Evolutionary conservation across 108 stramenopile genomes (phyloP), one percentile per base, ranked within the genome.

Genomic region (Nannochloropsis gaditana): DNA sequence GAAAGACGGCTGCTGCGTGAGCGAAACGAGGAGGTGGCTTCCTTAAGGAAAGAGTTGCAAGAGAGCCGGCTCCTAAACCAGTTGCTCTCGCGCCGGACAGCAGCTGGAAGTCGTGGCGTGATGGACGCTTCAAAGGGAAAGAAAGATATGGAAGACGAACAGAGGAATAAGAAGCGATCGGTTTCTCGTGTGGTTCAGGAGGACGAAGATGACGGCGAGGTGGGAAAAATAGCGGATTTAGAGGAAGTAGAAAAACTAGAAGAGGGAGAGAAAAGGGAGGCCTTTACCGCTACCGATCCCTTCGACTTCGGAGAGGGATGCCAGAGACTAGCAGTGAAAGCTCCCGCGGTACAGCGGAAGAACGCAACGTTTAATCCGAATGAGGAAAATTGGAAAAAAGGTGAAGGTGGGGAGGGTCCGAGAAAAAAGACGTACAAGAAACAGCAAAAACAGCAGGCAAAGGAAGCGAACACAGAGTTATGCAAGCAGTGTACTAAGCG

Each of bases 21-120:
- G 59, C 15, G 59, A n/a, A 73, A n/a, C 19, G 59, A 73, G 59
- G 2, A 73, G n/a, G 8, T 73, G 3, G 59, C 19, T 15, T 15
- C 59, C 59, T n/a, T 73, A n/a, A 73, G n/a, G 59, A 73, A 73
- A n/a, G 59, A 73, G 59, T n/a, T 73, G 59, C 59, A 73, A n/a
- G 59, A 73, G 6, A 73, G 59, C 6, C 59, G 59, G 59, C 59
- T 73, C n/a, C n/a, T 73, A n/a, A 73, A n/a, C n/a, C 59, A 73
- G 59, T 73, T 73, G 59, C 59, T 73, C 19, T 73, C 59, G 59
- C 59, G 59, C 15, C 15, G 59, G 59, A 73, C 59, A n/a, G 59
- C 59, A n/a, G 59, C 19, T 4, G 59, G 19, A n/a, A n/a, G 19
- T 73, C 5, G 59, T 73, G 59, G 59, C n/a, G 59, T 73, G 59